These are phyloP conservation scores for Lactuca sativa DNA, from an alignment of 129 eudicot species.

Conservation along the genomic window DNA sequence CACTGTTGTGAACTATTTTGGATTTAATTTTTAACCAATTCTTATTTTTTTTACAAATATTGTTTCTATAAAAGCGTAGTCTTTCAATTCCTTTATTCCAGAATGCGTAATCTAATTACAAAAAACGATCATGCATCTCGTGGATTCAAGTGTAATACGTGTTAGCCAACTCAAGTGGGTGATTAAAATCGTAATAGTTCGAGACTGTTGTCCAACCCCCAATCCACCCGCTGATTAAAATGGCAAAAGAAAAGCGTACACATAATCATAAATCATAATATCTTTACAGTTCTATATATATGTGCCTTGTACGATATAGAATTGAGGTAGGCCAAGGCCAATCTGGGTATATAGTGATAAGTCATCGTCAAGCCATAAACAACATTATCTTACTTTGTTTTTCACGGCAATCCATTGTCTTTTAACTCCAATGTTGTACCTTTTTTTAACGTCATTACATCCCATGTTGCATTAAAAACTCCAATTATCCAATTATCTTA, in stretches of 20 bases:
- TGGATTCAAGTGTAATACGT: no score
- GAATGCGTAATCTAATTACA: no score
- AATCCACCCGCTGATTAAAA: no score
- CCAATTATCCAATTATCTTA: neutral
- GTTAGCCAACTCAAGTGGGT: no score
- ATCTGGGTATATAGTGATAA: neutral
- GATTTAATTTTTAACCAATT: no score
- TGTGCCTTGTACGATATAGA: neutral
- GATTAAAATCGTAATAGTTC: no score
- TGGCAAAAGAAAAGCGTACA: neutral
- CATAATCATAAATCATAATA: neutral
- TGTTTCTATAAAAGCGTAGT: no score
- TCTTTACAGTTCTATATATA: neutral
- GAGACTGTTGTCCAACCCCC: no score
- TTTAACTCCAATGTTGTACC: neutral
- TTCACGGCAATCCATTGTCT: conserved; percentile 7
- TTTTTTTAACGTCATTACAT: neutral
- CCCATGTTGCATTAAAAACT: neutral
- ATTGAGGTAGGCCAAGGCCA: neutral
- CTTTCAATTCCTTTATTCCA: no score
- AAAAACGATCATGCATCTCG: no score
- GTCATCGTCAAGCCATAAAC: neutral
- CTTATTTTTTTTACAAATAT: no score
- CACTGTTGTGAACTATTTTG: no score
- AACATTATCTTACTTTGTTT: neutral